Percentiles rank a stretch among this genome's conserved stretches.
phyloP scores from a whole-genome alignment of 176 grass and related monocot species.

The Urochloa ruziziensis region DNA sequence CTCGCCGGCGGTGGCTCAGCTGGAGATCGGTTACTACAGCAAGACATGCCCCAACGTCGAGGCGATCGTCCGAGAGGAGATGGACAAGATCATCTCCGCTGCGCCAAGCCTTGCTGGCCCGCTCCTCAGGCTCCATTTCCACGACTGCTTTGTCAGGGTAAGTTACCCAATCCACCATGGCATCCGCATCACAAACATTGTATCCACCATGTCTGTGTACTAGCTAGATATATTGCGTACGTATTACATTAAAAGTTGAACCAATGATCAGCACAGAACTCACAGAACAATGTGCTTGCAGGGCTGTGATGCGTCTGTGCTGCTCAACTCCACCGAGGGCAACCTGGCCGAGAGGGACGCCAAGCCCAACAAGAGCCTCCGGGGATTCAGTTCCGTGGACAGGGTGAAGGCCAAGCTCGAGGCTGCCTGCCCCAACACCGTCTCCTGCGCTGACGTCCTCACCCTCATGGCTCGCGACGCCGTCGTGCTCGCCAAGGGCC shows the following conservation, averaged over 20 bases:
- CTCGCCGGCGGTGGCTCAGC: slow-evolving; percentile 26
- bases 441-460: slow-evolving; percentile 75
- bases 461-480: slow-evolving; percentile 65
- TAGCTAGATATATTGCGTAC: too few species aligned
- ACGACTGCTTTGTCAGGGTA: slow-evolving; percentile 82
- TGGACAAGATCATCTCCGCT: slow-evolving; percentile 41
- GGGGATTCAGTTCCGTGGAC: slow-evolving; percentile 59
- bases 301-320: slow-evolving; percentile 73
- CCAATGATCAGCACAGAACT: background rate
- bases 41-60: slow-evolving; percentile 64
- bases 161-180: background rate
- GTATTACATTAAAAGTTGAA: background rate
- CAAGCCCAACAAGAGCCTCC: slow-evolving; percentile 58
- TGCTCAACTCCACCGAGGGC: slow-evolving; percentile 47
- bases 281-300: background rate
- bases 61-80: slow-evolving; percentile 59
- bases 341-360: slow-evolving; percentile 58
- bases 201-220: background rate
- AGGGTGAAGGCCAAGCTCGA: slow-evolving; percentile 63
- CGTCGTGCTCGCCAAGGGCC: slow-evolving; percentile 48
- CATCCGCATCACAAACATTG: background rate
- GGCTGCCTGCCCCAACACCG: slow-evolving; percentile 48
- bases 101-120: slow-evolving; percentile 56
- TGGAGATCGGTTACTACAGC: slow-evolving; percentile 56
- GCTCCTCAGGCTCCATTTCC: slow-evolving; percentile 68